Evolutionary conservation across 1,284 basidiomycete species (phyloP).

Genomic region (Ganoderma sp.): DNA sequence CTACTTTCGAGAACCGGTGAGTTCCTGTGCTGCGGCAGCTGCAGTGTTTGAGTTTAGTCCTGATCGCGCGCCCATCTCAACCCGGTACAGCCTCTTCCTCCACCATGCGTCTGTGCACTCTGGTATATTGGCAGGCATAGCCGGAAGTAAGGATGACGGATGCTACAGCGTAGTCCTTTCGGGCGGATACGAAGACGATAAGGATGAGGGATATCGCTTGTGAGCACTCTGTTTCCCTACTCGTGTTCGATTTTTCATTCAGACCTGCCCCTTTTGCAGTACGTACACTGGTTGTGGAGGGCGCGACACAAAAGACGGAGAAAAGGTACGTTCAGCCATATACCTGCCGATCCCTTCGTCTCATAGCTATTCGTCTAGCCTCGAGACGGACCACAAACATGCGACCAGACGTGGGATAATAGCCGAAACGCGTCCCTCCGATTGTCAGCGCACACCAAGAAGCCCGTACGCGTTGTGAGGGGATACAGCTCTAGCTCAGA

Average conservation of each 20-base stretch:
- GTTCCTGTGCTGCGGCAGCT: conserved; percentile 5
- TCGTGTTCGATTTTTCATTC: background rate
- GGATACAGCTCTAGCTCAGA: conserved; percentile 35
- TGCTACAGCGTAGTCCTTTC: conserved; percentile 51
- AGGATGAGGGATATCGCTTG: conserved; percentile 48
- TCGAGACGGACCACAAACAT: conserved; percentile 38
- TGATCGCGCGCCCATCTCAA: background rate
- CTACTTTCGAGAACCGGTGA: conserved; percentile 33
- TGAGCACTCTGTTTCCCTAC: conserved; percentile 32
- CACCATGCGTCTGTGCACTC: conserved; percentile 32
- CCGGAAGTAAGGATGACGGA: conserved; percentile 36
- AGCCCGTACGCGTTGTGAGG: conserved; percentile 50
- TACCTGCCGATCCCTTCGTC: background rate
- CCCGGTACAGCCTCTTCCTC: conserved; percentile 20
- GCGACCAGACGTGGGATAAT: conserved; percentile 45
- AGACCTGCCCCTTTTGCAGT: conserved; percentile 32
- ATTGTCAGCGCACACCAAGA: conserved; percentile 44
- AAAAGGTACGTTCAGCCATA: conserved; percentile 26
- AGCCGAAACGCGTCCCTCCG: conserved; percentile 42
- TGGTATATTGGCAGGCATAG: conserved; percentile 32
- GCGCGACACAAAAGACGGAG: conserved; percentile 22
- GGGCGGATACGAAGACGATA: conserved; percentile 49
- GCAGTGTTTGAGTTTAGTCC: background rate
- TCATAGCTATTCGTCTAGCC: conserved; percentile 20
- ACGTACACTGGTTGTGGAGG: conserved; percentile 48